Conservation (phyloP, 306 rosid genomes). For the Dryas drummondii region DNA sequence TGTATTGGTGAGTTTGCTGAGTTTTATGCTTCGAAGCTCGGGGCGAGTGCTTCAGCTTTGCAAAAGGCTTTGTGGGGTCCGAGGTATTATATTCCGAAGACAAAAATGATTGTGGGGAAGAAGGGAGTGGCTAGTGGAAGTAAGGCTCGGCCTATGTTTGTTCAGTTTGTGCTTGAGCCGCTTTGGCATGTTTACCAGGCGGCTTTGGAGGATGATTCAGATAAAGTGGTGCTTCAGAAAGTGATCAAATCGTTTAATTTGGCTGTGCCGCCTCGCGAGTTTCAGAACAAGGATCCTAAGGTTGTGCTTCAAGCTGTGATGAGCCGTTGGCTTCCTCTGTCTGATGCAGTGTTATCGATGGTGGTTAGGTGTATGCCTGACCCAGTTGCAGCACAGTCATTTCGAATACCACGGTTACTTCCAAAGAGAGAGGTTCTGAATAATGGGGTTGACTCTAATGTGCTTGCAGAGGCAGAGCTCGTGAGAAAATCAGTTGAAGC, state of each 20-base stretch:
- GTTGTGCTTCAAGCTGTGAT: slow-evolving; percentile 70
- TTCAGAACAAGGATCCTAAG: slow-evolving; percentile 74
- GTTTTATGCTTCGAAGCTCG: slow-evolving; percentile 62
- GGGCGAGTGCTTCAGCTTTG: slow-evolving; percentile 58
- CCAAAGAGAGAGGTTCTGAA: slow-evolving; percentile 50
- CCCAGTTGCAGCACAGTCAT: slow-evolving; percentile 63
- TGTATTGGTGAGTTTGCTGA: slow-evolving; percentile 67
- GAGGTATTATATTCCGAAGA: slow-evolving; percentile 52
- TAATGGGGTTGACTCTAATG: slow-evolving; percentile 24
- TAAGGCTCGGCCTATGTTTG: slow-evolving; percentile 80
- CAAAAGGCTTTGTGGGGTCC: slow-evolving; percentile 80
- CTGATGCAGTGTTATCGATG: slow-evolving; percentile 65
- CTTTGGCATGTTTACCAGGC: slow-evolving; percentile 78
- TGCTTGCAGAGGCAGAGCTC: slow-evolving; percentile 46
- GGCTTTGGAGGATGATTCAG: slow-evolving; percentile 47
- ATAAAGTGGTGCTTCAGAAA: slow-evolving; percentile 51
- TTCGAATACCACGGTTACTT: slow-evolving; percentile 58
- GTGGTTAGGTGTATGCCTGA: slow-evolving; percentile 70
- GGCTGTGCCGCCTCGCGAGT: slow-evolving; percentile 58
- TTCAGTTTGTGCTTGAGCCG: slow-evolving; percentile 82
- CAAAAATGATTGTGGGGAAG: slow-evolving; percentile 80
- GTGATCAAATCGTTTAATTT: slow-evolving; percentile 69
- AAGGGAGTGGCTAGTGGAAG: slow-evolving; percentile 48
- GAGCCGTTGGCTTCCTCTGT: slow-evolving; percentile 89
- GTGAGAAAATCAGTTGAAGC: slow-evolving; percentile 55